Conservation (phyloP, 441 rosid genomes). For the Gossypium schwendimanii region DNA sequence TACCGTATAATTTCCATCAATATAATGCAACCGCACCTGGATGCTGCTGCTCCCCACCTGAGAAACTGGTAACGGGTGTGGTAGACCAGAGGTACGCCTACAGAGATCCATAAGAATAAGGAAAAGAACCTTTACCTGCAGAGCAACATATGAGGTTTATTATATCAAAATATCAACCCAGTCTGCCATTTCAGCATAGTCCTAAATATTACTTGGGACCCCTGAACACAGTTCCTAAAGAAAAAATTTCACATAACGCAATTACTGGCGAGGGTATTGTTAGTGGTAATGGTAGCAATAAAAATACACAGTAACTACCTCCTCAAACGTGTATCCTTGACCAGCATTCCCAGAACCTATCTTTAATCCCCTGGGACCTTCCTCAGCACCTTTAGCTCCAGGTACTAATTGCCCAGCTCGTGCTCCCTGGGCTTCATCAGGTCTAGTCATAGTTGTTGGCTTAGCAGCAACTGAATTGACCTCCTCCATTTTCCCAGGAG, state of each 20-base stretch:
- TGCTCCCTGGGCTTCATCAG: slow-evolving; percentile 71
- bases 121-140: slow-evolving; percentile 95
- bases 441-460: slow-evolving; percentile 50
- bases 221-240: neutral
- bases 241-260: neutral
- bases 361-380: slow-evolving; percentile 67
- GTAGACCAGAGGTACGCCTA: slow-evolving; percentile 66
- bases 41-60: slow-evolving; percentile 86
- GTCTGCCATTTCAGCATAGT: neutral
- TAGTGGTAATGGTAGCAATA: slow-evolving; percentile 2
- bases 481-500: slow-evolving; percentile 71
- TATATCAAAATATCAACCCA: neutral
- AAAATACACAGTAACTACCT: slow-evolving; percentile 43
- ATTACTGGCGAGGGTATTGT: neutral
- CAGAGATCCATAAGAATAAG: slow-evolving; percentile 98
- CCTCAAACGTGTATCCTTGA: slow-evolving; percentile 98
- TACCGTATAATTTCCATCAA: slow-evolving; percentile 93
- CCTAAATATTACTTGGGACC: neutral
- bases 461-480: slow-evolving; percentile 54
- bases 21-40: slow-evolving; percentile 96
- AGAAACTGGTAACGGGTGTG: slow-evolving; percentile 87
- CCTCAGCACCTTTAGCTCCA: slow-evolving; percentile 81
- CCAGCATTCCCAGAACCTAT: slow-evolving; percentile 97
- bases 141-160: slow-evolving; percentile 6
- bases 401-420: slow-evolving; percentile 58